These are phyloP conservation scores for Paraurostyla sp. DNA, from an alignment of 73 alveolate species.

Conservation along the genomic window DNA sequence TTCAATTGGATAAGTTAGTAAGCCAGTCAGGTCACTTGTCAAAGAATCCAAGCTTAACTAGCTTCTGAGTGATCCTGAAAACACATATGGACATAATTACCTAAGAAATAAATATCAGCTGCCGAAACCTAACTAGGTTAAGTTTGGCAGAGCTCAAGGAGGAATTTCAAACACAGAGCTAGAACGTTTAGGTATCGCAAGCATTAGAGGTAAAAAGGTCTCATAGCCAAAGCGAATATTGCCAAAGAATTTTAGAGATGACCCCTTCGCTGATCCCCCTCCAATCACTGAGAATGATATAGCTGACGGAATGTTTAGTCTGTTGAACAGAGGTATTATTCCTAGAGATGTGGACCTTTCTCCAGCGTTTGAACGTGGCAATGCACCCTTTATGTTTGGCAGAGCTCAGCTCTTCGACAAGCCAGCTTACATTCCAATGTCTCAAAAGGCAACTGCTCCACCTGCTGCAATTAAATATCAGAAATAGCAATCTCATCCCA, in stretches of 20 bases:
- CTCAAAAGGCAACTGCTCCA: conserved; percentile 24
- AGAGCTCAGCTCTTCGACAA: conserved; percentile 44
- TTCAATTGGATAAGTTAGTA: conserved; percentile 27
- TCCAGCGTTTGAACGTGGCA: conserved; percentile 93
- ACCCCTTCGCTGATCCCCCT: conserved; percentile 87
- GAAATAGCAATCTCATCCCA: too few relatives aligned
- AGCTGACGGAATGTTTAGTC: conserved; percentile 88
- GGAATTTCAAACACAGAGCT: conserved; percentile 12
- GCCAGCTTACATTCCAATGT: neutral
- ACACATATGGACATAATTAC: conserved; percentile 53
- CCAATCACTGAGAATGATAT: conserved; percentile 92
- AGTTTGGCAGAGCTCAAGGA: conserved; percentile 49
- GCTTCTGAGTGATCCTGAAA: conserved; percentile 67
- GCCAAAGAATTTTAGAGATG: conserved; percentile 82
- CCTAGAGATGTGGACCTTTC: conserved; percentile 94
- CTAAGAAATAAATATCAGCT: conserved; percentile 63
- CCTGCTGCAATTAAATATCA: conserved; percentile 46
- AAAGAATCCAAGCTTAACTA: neutral
- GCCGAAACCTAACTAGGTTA: conserved; percentile 61
- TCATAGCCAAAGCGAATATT: conserved; percentile 72
- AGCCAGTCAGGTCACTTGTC: conserved; percentile 33
- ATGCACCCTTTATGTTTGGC: conserved; percentile 87
- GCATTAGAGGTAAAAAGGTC: conserved; percentile 27
- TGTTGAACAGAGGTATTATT: conserved; percentile 87
- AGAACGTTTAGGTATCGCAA: neutral